Evolutionary conservation across 2,329 filamentous ascomycete species (phyloP).

Genomic region (Penicillium olsonii): DNA sequence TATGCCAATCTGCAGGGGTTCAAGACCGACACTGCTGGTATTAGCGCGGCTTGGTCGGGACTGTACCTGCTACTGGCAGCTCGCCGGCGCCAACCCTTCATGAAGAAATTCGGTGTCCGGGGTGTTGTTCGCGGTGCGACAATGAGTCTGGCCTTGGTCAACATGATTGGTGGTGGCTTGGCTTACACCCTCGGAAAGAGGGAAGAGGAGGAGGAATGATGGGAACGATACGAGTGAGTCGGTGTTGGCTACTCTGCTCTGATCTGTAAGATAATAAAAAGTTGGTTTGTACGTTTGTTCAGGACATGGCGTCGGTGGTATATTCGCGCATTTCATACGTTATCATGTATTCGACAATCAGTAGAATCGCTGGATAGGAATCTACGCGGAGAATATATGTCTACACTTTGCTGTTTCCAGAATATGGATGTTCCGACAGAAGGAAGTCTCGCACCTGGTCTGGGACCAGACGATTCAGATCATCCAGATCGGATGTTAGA

Average conservation of each 20-base stretch:
- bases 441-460: conserved; percentile 36
- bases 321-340: not conserved
- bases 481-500: conserved; percentile 29
- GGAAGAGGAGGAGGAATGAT: conserved; percentile 38
- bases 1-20: conserved; percentile 66
- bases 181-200: conserved; percentile 49
- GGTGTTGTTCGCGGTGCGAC: conserved; percentile 48
- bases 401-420: conserved; percentile 1
- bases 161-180: conserved; percentile 48
- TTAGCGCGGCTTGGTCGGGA: conserved; percentile 66
- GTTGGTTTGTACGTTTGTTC: not conserved
- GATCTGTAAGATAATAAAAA: conserved; percentile 9
- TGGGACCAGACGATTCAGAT: conserved; percentile 40
- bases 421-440: conserved; percentile 34
- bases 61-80: conserved; percentile 65
- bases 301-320: not conserved
- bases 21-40: conserved; percentile 64
- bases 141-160: conserved; percentile 49
- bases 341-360: not conserved
- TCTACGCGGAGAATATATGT: too few species aligned
- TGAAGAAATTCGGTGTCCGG: conserved; percentile 48
- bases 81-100: conserved; percentile 53
- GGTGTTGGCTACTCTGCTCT: not conserved
- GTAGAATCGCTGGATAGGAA: too few species aligned
- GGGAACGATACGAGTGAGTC: not conserved